Evolutionary conservation across 169 alveolate species (phyloP).

Genomic region (Theileria orientalis): DNA sequence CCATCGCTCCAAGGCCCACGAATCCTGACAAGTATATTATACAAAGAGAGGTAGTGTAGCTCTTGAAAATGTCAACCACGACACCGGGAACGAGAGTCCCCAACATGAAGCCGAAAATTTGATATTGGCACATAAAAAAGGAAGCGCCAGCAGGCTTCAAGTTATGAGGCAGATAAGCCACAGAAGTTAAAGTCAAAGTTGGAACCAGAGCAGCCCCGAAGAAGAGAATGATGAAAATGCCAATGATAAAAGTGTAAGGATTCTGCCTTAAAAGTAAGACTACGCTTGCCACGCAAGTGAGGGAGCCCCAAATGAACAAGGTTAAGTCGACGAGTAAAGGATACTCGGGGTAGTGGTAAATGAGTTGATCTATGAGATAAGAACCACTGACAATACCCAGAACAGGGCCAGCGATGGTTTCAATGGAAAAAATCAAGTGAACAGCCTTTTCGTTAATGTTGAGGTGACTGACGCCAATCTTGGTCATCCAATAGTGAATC

Average conservation of each 20-base stretch:
- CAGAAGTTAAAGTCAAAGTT: conserved; percentile 37
- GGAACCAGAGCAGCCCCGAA: conserved; percentile 61
- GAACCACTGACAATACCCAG: conserved; percentile 84
- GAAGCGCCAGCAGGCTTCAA: conserved; percentile 59
- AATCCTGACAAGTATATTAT: conserved; percentile 5
- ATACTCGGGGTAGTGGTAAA: conserved; percentile 66
- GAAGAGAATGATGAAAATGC: conserved; percentile 34
- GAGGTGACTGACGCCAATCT: conserved; percentile 41
- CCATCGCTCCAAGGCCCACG: not conserved
- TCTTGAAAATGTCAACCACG: conserved; percentile 32
- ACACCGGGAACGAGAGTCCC: conserved; percentile 59
- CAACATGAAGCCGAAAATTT: conserved; percentile 51
- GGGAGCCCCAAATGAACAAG: conserved; percentile 28
- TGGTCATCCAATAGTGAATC: conserved; percentile 88
- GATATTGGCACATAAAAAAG: conserved; percentile 48
- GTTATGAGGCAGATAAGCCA: conserved; percentile 29
- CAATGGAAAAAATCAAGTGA: conserved; percentile 71
- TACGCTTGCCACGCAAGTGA: conserved; percentile 47
- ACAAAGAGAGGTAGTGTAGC: conserved; percentile 15
- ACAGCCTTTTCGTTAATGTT: conserved; percentile 65
- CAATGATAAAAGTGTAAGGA: not conserved
- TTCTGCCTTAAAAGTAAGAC: not conserved
- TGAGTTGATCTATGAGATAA: conserved; percentile 77
- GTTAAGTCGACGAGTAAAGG: conserved; percentile 31
- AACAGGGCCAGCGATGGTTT: conserved; percentile 83